A percentile compares a stretch with the other conserved stretches of the same genome.
Conservation (phyloP, 257 asterid genomes). For the Fraxinus pennsylvanica region DNA sequence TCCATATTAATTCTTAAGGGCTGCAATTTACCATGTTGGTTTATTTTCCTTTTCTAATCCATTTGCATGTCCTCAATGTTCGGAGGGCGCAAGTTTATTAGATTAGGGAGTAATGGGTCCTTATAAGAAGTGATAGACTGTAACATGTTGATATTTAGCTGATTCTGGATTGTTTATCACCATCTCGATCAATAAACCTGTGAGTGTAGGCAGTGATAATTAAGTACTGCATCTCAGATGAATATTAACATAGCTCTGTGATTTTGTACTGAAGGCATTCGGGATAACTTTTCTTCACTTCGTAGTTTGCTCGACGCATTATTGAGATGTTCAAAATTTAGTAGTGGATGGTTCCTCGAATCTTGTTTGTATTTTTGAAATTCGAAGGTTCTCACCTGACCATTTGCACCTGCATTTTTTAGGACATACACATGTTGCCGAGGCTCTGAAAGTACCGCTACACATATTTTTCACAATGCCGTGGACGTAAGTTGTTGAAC, state of each 20-base stretch:
- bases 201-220: background rate
- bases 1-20: background rate
- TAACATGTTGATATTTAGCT: background rate
- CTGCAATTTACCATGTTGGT: background rate
- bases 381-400: conserved; percentile 12
- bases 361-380: background rate
- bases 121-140: background rate
- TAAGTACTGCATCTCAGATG: background rate
- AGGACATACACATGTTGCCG: conserved; percentile 93
- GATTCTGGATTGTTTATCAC: background rate
- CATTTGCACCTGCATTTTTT: conserved; percentile 24
- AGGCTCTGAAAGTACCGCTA: conserved; percentile 77
- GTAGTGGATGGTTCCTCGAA: background rate
- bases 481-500: conserved; percentile 75
- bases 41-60: background rate
- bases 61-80: background rate
- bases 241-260: background rate
- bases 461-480: conserved; percentile 97
- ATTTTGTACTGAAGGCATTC: background rate
- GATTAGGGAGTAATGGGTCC: background rate
- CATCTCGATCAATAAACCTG: background rate
- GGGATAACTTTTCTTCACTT: background rate
- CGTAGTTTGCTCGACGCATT: background rate
- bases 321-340: background rate
- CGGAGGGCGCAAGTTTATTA: background rate